phyloP scores from a whole-genome alignment of 2,329 filamentous ascomycete genomes.

The Talaromyces albobiverticillius region DNA sequence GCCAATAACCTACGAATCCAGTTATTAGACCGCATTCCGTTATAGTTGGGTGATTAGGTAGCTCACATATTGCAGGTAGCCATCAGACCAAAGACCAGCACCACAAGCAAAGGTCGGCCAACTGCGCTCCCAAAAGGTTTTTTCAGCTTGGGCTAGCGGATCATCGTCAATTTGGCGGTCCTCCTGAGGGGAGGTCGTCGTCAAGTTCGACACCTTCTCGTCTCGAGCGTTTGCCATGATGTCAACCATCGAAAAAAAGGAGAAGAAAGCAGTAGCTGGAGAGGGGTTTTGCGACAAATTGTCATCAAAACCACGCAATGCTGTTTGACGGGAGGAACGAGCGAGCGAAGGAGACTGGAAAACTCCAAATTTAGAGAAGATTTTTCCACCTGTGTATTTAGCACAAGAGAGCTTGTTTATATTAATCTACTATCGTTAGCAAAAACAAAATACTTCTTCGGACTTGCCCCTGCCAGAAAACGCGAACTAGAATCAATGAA shows the following conservation, averaged over 20 bases:
- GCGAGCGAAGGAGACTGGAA: too few relatives aligned
- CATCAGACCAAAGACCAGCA: constrained; percentile 85
- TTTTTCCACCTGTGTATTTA: too few relatives aligned
- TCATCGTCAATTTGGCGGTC: constrained; percentile 23
- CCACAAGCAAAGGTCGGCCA: constrained; percentile 84
- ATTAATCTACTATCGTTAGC: too few relatives aligned
- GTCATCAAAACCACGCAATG: neutral
- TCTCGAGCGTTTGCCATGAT: constrained; percentile 4
- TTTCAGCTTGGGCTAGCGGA: constrained; percentile 23
- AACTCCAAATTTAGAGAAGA: too few relatives aligned
- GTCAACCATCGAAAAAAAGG: neutral
- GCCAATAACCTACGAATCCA: constrained; percentile 66
- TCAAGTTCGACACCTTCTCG: constrained; percentile 8
- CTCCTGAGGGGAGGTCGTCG: constrained; percentile 15
- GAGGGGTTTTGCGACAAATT: constrained; percentile 7
- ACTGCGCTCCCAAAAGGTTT: constrained; percentile 51
- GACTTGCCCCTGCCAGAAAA: too few relatives aligned
- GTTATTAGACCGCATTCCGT: too few relatives aligned
- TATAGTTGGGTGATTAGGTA: neutral
- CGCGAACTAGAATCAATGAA: too few relatives aligned
- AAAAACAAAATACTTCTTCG: too few relatives aligned
- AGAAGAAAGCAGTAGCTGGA: constrained; percentile 8
- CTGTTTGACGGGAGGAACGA: too few relatives aligned
- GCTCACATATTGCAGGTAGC: constrained; percentile 80
- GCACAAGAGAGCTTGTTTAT: too few relatives aligned